These are phyloP conservation scores for Graphiopsis chlorocephala DNA, from an alignment of 2,329 filamentous ascomycete species.

Conservation along the genomic window DNA sequence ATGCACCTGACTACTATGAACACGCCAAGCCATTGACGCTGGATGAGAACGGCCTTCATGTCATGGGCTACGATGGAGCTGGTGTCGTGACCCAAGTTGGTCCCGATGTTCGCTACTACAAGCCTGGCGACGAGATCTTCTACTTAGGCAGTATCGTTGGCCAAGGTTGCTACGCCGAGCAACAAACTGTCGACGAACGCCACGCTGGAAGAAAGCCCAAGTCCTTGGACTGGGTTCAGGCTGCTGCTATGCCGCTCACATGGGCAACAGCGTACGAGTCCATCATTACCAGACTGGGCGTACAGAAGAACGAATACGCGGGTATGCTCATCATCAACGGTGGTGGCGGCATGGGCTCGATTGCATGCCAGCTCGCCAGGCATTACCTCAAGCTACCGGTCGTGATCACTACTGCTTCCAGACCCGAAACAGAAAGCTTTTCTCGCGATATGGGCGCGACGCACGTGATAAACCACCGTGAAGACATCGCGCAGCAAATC, in stretches of 20 bases:
- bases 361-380: conserved; percentile 46
- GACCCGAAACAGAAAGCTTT: conserved; percentile 41
- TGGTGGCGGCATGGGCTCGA: conserved; percentile 44
- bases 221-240: conserved; percentile 39
- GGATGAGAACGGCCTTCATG: conserved; percentile 32
- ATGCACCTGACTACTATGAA: conserved; percentile 39
- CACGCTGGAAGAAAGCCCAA: conserved; percentile 41
- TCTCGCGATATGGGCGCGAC: conserved; percentile 43
- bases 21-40: conserved; percentile 14
- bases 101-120: conserved; percentile 36
- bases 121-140: conserved; percentile 45
- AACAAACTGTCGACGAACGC: conserved; percentile 42
- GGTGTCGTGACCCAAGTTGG: conserved; percentile 38
- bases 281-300: conserved; percentile 44
- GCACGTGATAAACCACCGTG: conserved; percentile 44
- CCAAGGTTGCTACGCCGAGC: conserved; percentile 45
- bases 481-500: conserved; percentile 41
- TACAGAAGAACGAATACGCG: conserved; percentile 32
- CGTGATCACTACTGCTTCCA: conserved; percentile 45
- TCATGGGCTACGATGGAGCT: conserved; percentile 46
- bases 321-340: conserved; percentile 44
- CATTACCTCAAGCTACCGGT: conserved; percentile 40
- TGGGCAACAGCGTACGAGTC: conserved; percentile 46
- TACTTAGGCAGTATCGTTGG: conserved; percentile 40
- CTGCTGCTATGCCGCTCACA: conserved; percentile 46